A percentile compares a stretch with the other conserved stretches of the same genome.
These are phyloP conservation scores for Sugiyamaella qingdaonensis DNA, from an alignment of 805 yeast genomes.

Conservation along the genomic window DNA sequence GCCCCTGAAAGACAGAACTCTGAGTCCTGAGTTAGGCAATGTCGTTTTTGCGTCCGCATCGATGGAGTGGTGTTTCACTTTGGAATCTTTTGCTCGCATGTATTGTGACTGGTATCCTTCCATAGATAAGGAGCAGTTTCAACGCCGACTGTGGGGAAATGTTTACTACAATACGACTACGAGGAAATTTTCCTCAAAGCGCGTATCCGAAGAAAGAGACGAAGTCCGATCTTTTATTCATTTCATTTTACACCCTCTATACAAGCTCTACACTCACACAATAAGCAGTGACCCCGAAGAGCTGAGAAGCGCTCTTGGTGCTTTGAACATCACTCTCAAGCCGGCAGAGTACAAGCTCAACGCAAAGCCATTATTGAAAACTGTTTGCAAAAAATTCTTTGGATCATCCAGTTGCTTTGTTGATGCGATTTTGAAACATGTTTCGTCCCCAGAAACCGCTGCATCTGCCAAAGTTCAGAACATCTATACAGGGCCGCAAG, in stretches of 20 bases:
- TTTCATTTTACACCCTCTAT: conserved; percentile 73
- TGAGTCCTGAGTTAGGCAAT: conserved; percentile 63
- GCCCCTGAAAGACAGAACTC: conserved; percentile 23
- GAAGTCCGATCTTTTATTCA: conserved; percentile 47
- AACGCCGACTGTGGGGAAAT: conserved; percentile 73
- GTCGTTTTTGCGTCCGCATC: conserved; percentile 71
- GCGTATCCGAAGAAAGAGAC: conserved; percentile 22
- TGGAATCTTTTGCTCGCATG: conserved; percentile 60
- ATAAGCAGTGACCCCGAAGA: conserved; percentile 48
- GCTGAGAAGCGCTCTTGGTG: conserved; percentile 43
- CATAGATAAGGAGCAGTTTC: conserved; percentile 41
- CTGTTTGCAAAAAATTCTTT: conserved; percentile 54
- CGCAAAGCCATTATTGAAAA: conserved; percentile 52
- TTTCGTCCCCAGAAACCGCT: conserved; percentile 39
- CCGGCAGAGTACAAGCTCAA: conserved; percentile 41
- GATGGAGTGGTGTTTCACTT: conserved; percentile 59
- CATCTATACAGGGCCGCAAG: conserved; percentile 32
- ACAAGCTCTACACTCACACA: conserved; percentile 63
- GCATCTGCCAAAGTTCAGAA: conserved; percentile 27
- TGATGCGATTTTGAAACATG: conserved; percentile 39
- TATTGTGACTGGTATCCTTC: conserved; percentile 32
- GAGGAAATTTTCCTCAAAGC: conserved; percentile 42
- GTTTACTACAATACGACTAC: conserved; percentile 44
- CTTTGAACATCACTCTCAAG: conserved; percentile 43
- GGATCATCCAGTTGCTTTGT: conserved; percentile 49